These are phyloP conservation scores for Chaetomium fimeti DNA, from an alignment of 495 filamentous ascomycete species.

Conservation along the genomic window DNA sequence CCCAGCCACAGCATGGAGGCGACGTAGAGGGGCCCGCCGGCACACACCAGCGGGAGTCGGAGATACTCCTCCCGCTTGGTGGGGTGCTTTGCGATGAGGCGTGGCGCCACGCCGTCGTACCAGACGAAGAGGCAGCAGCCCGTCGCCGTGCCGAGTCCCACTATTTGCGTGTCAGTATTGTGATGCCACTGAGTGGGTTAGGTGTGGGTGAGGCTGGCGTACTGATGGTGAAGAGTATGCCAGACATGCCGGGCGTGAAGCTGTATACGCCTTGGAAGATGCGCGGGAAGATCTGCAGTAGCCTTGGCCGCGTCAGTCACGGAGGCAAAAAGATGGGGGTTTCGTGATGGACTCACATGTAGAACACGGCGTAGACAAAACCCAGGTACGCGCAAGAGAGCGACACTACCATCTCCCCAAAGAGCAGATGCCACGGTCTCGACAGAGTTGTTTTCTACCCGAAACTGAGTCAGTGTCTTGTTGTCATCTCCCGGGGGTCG, in stretches of 20 bases:
- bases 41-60: constrained; percentile 62
- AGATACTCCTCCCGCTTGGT: constrained; percentile 51
- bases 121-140: constrained; percentile 53
- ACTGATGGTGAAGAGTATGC: constrained; percentile 35
- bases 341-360: constrained; percentile 47
- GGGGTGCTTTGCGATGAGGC: constrained; percentile 24
- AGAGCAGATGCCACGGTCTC: constrained; percentile 55
- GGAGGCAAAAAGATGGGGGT: too few species aligned
- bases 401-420: constrained; percentile 60
- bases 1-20: constrained; percentile 66
- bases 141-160: constrained; percentile 49
- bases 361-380: constrained; percentile 67
- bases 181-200: not conserved
- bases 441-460: constrained; percentile 33
- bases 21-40: constrained; percentile 58
- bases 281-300: constrained; percentile 58
- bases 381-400: constrained; percentile 62
- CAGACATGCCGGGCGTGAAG: constrained; percentile 39
- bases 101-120: constrained; percentile 32
- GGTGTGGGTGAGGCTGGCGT: constrained; percentile 10
- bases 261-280: constrained; percentile 53
- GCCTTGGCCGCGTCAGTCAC: constrained; percentile 16
- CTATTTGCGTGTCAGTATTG: not conserved
- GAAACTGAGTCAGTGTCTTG: not conserved
- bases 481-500: too few species aligned